Base-by-base conservation (phyloP, 495 filamentous ascomycete genomes). In the Penicillium fimorum region DNA sequence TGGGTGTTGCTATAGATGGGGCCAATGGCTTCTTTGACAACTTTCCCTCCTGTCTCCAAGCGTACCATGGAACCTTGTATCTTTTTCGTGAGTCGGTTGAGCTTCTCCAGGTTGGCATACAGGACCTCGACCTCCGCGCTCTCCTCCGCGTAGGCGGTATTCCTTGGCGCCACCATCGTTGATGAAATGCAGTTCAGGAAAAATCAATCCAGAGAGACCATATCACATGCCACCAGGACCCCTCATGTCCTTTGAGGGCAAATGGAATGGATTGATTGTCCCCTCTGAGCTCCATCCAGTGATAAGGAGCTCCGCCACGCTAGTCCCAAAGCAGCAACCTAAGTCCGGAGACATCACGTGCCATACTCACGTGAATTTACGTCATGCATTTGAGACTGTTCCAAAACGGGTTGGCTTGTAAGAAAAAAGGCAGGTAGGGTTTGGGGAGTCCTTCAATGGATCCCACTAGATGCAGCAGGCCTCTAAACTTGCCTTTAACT, bases 1-100 rank as follows among this genome's bases (percentile, higher is more conserved):
- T 90, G 88, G 2, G 95, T 97, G 67, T 96, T 95, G 63, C 89
- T 91, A 69, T 92, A 92, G 27, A 97, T 87, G 9, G 95, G 95
- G 1, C 92, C 90, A 46, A 96, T 91, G 10, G 95, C 91, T 57
- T 96, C 87, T 56, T 92, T 87, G 15, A 97, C 91, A 47, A 86
- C 91, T 67, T 91, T 90, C 18, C 91, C 94, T 47, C 88, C 91
- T 30, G 86, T 85, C 59, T 96, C 90, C 12, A 99, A 75, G 62
- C 93, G 84, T 30, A 85, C 84, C 50, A 96, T 79, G 27, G 91
- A 95, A 18, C 89, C 86, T 70, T 92, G 84, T 59, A 99, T 96
- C 77, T 95, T 96, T 74, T 92, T 96, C 30, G 90, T 96, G 63
- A 97, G 82, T 47, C 74, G 66, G 55, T 85, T 84, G 59, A 86